A percentile compares a stretch with the other conserved stretches of the same genome.
Evolutionary conservation across 768 basidiomycete genomes (phyloP).

Genomic region (Rhodotorula kratochvilovae): DNA sequence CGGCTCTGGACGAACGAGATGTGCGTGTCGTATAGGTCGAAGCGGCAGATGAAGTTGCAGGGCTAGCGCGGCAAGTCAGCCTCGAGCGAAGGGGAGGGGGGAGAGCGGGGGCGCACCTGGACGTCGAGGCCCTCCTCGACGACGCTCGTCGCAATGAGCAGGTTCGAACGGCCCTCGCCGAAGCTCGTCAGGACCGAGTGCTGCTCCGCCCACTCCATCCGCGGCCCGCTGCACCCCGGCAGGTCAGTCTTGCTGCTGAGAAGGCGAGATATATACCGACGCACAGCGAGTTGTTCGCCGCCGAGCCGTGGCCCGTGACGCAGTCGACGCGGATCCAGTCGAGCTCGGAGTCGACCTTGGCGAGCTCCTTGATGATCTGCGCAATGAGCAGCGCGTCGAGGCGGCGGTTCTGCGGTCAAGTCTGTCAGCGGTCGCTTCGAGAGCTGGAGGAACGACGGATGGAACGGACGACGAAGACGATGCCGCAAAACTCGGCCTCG

Average conservation of each 20-base stretch:
- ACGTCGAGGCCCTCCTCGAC: conserved; percentile 25
- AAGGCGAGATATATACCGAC: no score
- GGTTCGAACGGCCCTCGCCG: conserved; percentile 5
- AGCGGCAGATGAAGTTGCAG: conserved; percentile 14
- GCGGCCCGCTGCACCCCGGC: conserved; percentile 5
- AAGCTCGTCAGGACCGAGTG: neutral
- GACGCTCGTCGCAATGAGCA: conserved; percentile 17
- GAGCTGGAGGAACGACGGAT: no score
- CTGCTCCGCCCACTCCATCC: conserved; percentile 22
- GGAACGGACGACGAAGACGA: conserved; percentile 20
- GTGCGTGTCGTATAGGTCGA: conserved; percentile 13
- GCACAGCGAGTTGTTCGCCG: neutral
- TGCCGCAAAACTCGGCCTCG: conserved; percentile 11
- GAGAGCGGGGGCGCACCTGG: no score
- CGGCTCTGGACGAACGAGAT: conserved; percentile 8
- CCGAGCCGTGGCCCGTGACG: conserved; percentile 20
- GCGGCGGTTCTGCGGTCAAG: conserved; percentile 11
- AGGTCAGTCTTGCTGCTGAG: no score
- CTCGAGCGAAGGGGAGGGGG: no score
- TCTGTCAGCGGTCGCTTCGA: no score
- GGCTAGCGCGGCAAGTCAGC: no score
- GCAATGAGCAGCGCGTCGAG: conserved; percentile 7
- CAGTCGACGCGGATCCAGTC: conserved; percentile 14
- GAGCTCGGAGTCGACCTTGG: neutral
- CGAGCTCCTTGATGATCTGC: conserved; percentile 3